Conservation (phyloP, 306 rosid species). For the Trichosanthes cucumerina region DNA sequence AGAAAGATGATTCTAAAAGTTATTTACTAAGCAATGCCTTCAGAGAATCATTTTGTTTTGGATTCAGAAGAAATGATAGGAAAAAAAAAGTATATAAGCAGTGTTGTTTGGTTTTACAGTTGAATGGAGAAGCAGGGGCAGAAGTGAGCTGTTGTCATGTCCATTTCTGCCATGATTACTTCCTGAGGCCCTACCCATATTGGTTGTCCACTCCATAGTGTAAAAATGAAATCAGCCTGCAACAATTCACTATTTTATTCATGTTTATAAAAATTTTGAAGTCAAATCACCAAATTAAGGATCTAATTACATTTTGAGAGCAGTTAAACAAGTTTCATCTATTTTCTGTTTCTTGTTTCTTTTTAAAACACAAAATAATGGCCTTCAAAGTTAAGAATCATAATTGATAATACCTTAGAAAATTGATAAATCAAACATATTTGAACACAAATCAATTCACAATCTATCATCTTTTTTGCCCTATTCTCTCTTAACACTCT, state of each 20-base stretch:
- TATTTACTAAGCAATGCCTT: neutral
- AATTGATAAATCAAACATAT: neutral
- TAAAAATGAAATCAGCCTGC: neutral
- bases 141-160: neutral
- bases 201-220: neutral
- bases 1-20: neutral
- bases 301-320: neutral
- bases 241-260: neutral
- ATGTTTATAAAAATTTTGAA: neutral
- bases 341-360: neutral
- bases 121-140: neutral
- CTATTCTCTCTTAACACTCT: neutral
- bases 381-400: neutral
- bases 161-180: slow-evolving; percentile 7
- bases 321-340: neutral
- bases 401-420: neutral
- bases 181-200: neutral
- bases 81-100: neutral
- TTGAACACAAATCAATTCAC: neutral
- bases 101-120: neutral
- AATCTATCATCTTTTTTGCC: neutral
- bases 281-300: neutral
- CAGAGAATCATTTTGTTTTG: neutral
- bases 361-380: neutral
- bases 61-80: neutral